phyloP scores from a whole-genome alignment of 768 basidiomycete species.

The Russula virescens region DNA sequence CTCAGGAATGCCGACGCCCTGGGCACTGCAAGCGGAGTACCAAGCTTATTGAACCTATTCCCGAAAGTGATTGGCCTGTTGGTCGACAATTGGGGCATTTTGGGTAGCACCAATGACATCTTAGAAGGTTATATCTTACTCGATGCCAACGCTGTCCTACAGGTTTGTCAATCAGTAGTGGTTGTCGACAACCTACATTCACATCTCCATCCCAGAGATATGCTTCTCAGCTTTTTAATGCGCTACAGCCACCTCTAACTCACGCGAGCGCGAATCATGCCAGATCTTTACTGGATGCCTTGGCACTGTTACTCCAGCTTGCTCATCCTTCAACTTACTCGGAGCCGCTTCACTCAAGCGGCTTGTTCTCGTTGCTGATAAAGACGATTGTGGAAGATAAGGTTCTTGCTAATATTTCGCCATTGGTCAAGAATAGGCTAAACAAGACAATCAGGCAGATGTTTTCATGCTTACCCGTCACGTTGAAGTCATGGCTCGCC shows the following conservation, averaged over 20 bases:
- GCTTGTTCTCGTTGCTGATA: constrained; percentile 61
- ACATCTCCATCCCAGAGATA: constrained; percentile 37
- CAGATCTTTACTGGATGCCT: constrained; percentile 53
- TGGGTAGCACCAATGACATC: constrained; percentile 61
- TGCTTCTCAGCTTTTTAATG: constrained; percentile 51
- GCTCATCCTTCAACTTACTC: constrained; percentile 65
- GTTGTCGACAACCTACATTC: neutral
- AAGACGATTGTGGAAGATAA: constrained; percentile 60
- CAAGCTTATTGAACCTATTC: constrained; percentile 57
- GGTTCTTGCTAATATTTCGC: constrained; percentile 34
- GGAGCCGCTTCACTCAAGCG: constrained; percentile 63
- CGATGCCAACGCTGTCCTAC: constrained; percentile 54
- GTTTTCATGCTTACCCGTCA: constrained; percentile 56
- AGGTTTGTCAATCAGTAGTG: constrained; percentile 40
- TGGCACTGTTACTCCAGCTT: constrained; percentile 58
- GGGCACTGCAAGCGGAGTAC: constrained; percentile 40
- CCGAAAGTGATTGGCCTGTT: constrained; percentile 58
- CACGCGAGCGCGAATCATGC: constrained; percentile 51
- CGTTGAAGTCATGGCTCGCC: constrained; percentile 68
- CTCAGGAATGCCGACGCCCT: constrained; percentile 59
- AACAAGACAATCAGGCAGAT: constrained; percentile 31
- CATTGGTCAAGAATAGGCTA: constrained; percentile 10
- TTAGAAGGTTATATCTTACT: constrained; percentile 77
- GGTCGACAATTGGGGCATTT: constrained; percentile 62
- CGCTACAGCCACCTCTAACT: constrained; percentile 47